Evolutionary conservation across 345 rosid genomes (phyloP).

Genomic region (Diplotaxis tenuifolia): DNA sequence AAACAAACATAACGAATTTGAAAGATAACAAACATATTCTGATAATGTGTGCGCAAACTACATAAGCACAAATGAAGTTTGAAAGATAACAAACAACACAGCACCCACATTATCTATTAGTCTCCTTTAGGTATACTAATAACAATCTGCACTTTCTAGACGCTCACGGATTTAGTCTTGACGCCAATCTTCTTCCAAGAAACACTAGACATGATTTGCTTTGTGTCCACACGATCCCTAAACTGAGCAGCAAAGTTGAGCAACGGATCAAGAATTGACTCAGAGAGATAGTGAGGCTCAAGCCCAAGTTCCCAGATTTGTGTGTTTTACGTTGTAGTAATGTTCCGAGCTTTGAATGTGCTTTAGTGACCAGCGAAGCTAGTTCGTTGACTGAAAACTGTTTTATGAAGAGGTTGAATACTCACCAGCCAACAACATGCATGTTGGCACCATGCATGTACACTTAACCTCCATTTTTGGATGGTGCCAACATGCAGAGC

Average conservation of each 20-base stretch:
- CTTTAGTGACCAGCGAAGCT: conserved; percentile 82
- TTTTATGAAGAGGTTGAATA: conserved; percentile 29
- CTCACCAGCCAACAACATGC: conserved; percentile 80
- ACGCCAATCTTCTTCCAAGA: conserved; percentile 90
- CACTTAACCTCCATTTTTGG: no score
- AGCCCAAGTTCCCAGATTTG: conserved; percentile 93
- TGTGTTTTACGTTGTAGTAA: conserved; percentile 96
- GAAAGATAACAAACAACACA: background rate
- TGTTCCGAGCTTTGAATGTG: conserved; percentile 90
- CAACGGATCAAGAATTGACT: conserved; percentile 88
- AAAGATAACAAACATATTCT: no score
- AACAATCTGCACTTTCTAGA: conserved; percentile 14
- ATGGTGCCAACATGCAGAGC: no score
- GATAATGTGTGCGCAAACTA: background rate
- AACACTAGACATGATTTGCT: conserved; percentile 92
- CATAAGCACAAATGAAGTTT: background rate
- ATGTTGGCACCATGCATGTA: no score
- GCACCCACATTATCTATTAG: background rate
- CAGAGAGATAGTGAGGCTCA: conserved; percentile 81
- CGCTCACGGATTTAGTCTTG: conserved; percentile 67
- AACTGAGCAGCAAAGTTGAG: conserved; percentile 76
- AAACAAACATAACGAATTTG: no score
- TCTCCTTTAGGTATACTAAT: background rate
- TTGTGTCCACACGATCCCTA: conserved; percentile 78
- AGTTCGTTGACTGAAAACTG: conserved; percentile 45